A percentile compares a stretch with the other conserved stretches of the same genome.
Evolutionary conservation across 768 basidiomycete species (phyloP).

Genomic region (Naematelia aurantialba): DNA sequence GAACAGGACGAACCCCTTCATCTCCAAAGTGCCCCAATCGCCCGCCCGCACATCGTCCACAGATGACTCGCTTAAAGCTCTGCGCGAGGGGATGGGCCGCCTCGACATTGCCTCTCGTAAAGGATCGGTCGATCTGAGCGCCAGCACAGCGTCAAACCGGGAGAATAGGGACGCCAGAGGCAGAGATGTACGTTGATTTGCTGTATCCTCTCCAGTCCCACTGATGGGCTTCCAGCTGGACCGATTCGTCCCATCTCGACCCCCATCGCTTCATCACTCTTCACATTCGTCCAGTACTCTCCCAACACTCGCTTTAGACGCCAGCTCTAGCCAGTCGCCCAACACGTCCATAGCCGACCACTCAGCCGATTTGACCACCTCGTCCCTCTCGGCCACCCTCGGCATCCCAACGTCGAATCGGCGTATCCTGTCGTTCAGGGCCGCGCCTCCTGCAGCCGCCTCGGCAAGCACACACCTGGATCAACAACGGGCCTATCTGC

Average conservation of each 20-base stretch:
- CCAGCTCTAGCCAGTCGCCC: too few species aligned
- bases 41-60: too few species aligned
- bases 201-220: neutral
- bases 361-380: constrained; percentile 21
- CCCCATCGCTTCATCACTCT: constrained; percentile 29
- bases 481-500: constrained; percentile 33
- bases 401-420: constrained; percentile 27
- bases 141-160: constrained; percentile 5
- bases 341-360: constrained; percentile 28
- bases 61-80: constrained; percentile 24
- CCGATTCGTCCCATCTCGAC: constrained; percentile 43
- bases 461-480: constrained; percentile 37
- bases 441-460: constrained; percentile 34
- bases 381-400: constrained; percentile 34
- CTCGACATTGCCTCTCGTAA: constrained; percentile 33
- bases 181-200: constrained; percentile 19
- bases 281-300: constrained; percentile 34
- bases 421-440: constrained; percentile 37
- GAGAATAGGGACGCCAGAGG: constrained; percentile 8
- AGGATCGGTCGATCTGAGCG: constrained; percentile 13
- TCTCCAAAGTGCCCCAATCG: constrained; percentile 22
- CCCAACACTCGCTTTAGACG: constrained; percentile 35
- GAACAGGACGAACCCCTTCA: constrained; percentile 42
- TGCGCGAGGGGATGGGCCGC: constrained; percentile 40
- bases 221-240: constrained; percentile 23